Evolutionary conservation across 2,329 filamentous ascomycete genomes (phyloP).

Genomic region (Arthroderma sp.): DNA sequence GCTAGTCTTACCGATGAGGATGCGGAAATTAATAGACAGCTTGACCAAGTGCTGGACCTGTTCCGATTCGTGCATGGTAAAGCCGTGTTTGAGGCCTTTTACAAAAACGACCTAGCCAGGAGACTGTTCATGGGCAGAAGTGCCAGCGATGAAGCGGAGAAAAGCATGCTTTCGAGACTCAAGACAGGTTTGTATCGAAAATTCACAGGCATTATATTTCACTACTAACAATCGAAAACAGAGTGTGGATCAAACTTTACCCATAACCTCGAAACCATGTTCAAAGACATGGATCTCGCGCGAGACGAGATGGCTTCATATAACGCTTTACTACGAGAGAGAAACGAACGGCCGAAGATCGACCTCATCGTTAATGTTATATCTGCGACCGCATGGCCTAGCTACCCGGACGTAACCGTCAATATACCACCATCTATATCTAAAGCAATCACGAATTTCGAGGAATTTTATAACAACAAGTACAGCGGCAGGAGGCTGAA

Average conservation of each 20-base stretch:
- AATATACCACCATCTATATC: conserved; percentile 65
- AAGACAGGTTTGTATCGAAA: conserved; percentile 54
- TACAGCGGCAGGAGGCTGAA: conserved; percentile 75
- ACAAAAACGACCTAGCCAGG: conserved; percentile 91
- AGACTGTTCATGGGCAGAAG: conserved; percentile 83
- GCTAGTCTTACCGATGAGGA: conserved; percentile 69
- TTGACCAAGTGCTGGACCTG: conserved; percentile 84
- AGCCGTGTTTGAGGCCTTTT: conserved; percentile 96
- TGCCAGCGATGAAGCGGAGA: conserved; percentile 86
- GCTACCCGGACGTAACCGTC: conserved; percentile 66
- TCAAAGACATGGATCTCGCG: conserved; percentile 90
- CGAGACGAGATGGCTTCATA: conserved; percentile 89
- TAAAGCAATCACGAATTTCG: conserved; percentile 67
- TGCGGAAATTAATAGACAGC: conserved; percentile 75
- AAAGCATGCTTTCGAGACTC: conserved; percentile 84
- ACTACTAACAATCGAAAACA: conserved; percentile 13
- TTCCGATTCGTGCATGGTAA: conserved; percentile 97
- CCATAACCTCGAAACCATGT: conserved; percentile 97
- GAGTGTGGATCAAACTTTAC: conserved; percentile 93
- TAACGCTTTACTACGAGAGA: conserved; percentile 54
- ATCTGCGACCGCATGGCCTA: conserved; percentile 86
- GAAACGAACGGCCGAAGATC: conserved; percentile 46
- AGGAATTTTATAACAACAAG: conserved; percentile 75
- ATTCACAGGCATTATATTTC: too few relatives aligned
- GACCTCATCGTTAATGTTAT: conserved; percentile 80